Percentiles rank a stretch among this genome's conserved stretches.
Conservation (phyloP, 2,329 filamentous ascomycete species). For the Xylaria sp. region DNA sequence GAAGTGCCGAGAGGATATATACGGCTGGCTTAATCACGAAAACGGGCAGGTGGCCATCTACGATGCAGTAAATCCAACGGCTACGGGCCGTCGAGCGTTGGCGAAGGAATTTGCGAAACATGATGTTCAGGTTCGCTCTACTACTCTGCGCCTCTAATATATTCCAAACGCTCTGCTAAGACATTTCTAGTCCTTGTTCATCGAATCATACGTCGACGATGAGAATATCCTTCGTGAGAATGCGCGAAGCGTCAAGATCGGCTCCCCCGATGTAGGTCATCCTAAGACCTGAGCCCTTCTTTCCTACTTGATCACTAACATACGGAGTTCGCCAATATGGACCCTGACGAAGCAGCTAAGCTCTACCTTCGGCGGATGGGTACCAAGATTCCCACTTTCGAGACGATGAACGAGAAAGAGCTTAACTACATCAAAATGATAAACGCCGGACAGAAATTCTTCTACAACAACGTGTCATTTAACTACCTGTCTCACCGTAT, state of each 20-base stretch:
- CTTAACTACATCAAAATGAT: constrained; percentile 99
- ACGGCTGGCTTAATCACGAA: constrained; percentile 93
- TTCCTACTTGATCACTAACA: constrained; percentile 23
- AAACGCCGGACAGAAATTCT: constrained; percentile 89
- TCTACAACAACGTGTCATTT: constrained; percentile 96
- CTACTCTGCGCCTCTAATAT: background rate
- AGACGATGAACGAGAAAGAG: constrained; percentile 93
- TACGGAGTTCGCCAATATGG: constrained; percentile 82
- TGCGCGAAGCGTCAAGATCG: constrained; percentile 96
- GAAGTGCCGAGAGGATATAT: constrained; percentile 96
- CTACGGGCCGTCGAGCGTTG: constrained; percentile 78
- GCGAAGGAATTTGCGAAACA: constrained; percentile 98
- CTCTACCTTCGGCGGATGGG: constrained; percentile 91
- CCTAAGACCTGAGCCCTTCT: background rate
- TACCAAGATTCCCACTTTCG: constrained; percentile 91
- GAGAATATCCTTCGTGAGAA: constrained; percentile 95
- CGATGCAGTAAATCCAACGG: constrained; percentile 93
- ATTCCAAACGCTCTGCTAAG: constrained; percentile 5
- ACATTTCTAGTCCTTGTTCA: constrained; percentile 79
- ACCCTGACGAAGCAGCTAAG: constrained; percentile 87
- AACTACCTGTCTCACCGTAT: constrained; percentile 96
- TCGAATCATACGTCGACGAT: constrained; percentile 94
- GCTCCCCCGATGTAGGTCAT: constrained; percentile 79
- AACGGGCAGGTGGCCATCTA: constrained; percentile 99
- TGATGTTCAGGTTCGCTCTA: constrained; percentile 74